Percentiles rank a stretch among this genome's conserved stretches.
Conservation (phyloP, 169 alveolate species). For the Plasmodium fragile region DNA sequence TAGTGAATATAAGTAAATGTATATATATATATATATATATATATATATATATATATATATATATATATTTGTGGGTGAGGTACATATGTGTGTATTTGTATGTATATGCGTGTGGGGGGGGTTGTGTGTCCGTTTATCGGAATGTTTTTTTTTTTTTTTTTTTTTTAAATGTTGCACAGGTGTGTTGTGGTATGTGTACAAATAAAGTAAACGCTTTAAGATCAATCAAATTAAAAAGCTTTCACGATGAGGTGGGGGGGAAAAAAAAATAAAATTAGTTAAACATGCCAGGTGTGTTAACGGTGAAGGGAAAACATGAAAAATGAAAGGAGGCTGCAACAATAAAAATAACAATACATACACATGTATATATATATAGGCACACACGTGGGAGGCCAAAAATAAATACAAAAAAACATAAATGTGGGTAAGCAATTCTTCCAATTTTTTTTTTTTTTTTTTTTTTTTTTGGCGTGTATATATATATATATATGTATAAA, state of each 20-base stretch:
- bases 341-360: neutral
- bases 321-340: neutral
- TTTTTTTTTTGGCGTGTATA: neutral
- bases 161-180: neutral
- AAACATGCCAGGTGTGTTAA: neutral
- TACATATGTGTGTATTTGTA: neutral
- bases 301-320: neutral
- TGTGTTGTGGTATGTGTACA: conserved; percentile 21
- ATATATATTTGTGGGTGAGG: neutral
- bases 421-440: neutral
- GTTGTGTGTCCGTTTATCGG: neutral
- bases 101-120: neutral
- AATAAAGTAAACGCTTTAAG: conserved; percentile 42
- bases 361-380: conserved; percentile 8
- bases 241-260: neutral
- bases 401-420: conserved; percentile 9
- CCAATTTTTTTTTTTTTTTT: conserved; percentile 18
- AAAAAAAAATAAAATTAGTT: conserved; percentile 7
- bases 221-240: conserved; percentile 73
- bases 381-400: neutral
- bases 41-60: neutral
- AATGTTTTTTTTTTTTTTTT: conserved; percentile 12
- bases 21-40: neutral
- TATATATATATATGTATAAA: neutral
- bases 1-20: too few species aligned